These are phyloP conservation scores for Bocquillonia castaneifolia DNA, from an alignment of 441 rosid species.

Conservation along the genomic window DNA sequence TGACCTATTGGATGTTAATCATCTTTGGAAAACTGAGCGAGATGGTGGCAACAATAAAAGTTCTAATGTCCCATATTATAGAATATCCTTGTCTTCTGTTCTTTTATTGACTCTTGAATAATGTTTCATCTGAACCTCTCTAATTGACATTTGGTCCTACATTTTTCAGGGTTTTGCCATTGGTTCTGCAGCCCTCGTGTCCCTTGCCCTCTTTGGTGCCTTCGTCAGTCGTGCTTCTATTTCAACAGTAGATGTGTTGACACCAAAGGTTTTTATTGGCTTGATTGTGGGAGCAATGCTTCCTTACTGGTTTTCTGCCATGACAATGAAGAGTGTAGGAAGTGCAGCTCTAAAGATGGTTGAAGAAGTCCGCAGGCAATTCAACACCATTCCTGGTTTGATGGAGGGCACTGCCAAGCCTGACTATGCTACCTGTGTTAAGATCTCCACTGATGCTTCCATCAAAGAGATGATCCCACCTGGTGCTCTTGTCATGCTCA, in stretches of 20 bases:
- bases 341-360: slow-evolving; percentile 76
- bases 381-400: slow-evolving; percentile 61
- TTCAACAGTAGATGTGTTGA: slow-evolving; percentile 51
- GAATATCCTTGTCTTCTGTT: neutral
- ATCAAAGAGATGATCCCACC: slow-evolving; percentile 72
- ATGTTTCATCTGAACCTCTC: neutral
- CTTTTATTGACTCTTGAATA: neutral
- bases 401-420: slow-evolving; percentile 61
- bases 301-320: slow-evolving; percentile 71
- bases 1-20: neutral
- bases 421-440: slow-evolving; percentile 67
- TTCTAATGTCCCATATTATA: neutral
- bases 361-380: slow-evolving; percentile 68
- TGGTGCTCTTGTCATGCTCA: slow-evolving; percentile 69
- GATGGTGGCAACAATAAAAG: neutral
- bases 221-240: slow-evolving; percentile 62
- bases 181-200: slow-evolving; percentile 66
- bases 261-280: slow-evolving; percentile 62
- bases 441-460: slow-evolving; percentile 73
- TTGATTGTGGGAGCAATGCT: slow-evolving; percentile 65
- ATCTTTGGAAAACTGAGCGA: neutral
- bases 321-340: slow-evolving; percentile 80
- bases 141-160: slow-evolving; percentile 8
- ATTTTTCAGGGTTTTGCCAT: slow-evolving; percentile 59
- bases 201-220: slow-evolving; percentile 64